Conservation (phyloP, 768 basidiomycete genomes). For the Panus rudis region DNA sequence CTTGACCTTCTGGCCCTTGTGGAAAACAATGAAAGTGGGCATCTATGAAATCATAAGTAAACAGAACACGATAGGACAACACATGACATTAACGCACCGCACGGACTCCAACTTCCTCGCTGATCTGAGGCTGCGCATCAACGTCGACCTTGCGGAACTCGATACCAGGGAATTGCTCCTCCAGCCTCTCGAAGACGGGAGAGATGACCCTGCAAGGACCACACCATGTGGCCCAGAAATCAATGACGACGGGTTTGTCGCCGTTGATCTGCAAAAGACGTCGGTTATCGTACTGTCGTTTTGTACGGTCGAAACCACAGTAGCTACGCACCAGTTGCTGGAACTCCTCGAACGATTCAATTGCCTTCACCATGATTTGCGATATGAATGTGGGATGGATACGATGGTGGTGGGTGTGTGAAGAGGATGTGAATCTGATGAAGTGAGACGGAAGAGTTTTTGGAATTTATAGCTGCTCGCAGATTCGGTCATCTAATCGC, state of each 20-base stretch:
- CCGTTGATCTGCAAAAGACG: slow-evolving; percentile 34
- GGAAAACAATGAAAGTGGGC: slow-evolving; percentile 37
- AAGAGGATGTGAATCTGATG: background rate
- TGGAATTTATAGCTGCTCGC: background rate
- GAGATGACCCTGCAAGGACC: slow-evolving; percentile 63
- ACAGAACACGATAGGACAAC: slow-evolving; percentile 5
- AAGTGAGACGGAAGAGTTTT: background rate
- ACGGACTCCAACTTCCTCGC: slow-evolving; percentile 52
- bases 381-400: background rate
- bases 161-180: slow-evolving; percentile 29
- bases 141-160: slow-evolving; percentile 73
- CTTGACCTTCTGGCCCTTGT: slow-evolving; percentile 28
- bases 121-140: slow-evolving; percentile 47
- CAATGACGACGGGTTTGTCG: slow-evolving; percentile 44
- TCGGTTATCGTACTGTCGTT: background rate
- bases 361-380: slow-evolving; percentile 32
- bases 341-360: slow-evolving; percentile 34
- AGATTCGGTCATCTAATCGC: background rate
- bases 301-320: background rate
- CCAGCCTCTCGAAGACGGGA: slow-evolving; percentile 57
- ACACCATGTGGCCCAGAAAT: slow-evolving; percentile 79
- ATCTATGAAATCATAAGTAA: slow-evolving; percentile 21
- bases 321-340: slow-evolving; percentile 33
- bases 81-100: slow-evolving; percentile 41
- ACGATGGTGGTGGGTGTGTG: background rate